Conservation (phyloP, 2,329 filamentous ascomycete genomes). For the Piedraia hortae region DNA sequence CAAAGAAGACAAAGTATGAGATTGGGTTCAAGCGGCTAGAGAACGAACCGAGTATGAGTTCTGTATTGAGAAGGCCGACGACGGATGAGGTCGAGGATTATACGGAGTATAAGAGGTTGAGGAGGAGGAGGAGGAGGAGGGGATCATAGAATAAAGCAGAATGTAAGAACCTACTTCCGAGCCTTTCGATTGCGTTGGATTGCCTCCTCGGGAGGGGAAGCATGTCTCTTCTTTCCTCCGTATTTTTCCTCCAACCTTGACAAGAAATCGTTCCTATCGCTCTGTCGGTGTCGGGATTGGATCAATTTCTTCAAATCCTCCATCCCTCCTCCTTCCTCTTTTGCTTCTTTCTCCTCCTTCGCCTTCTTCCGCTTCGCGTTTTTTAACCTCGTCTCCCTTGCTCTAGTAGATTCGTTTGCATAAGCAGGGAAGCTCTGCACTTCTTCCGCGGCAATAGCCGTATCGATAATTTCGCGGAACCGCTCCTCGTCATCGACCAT, state of each 20-base stretch:
- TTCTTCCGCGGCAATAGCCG: conserved; percentile 43
- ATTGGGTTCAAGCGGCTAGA: conserved; percentile 14
- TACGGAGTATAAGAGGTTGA: conserved; percentile 20
- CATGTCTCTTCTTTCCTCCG: too few relatives aligned
- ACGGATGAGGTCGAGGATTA: conserved; percentile 22
- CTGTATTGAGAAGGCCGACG: conserved; percentile 15
- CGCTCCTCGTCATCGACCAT: conserved; percentile 62
- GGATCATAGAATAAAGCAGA: too few relatives aligned
- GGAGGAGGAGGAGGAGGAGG: too few relatives aligned
- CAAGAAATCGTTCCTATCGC: too few relatives aligned
- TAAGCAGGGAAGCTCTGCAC: conserved; percentile 43
- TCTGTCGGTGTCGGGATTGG: too few relatives aligned
- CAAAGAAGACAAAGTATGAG: conserved; percentile 12
- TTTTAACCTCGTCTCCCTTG: conserved; percentile 19
- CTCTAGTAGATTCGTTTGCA: too few relatives aligned
- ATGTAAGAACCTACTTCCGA: too few relatives aligned
- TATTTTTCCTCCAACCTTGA: too few relatives aligned
- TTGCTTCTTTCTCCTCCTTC: conserved; percentile 42
- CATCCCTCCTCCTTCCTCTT: conserved; percentile 33
- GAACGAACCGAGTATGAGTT: conserved; percentile 10
- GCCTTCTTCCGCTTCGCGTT: conserved; percentile 27
- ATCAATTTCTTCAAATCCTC: conserved; percentile 45
- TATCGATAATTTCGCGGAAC: conserved; percentile 55
- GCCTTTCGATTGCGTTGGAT: conserved; percentile 1
- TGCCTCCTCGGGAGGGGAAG: too few relatives aligned